Evolutionary conservation across 2,329 filamentous ascomycete species (phyloP).

Genomic region (Chaetothyriales sp.): DNA sequence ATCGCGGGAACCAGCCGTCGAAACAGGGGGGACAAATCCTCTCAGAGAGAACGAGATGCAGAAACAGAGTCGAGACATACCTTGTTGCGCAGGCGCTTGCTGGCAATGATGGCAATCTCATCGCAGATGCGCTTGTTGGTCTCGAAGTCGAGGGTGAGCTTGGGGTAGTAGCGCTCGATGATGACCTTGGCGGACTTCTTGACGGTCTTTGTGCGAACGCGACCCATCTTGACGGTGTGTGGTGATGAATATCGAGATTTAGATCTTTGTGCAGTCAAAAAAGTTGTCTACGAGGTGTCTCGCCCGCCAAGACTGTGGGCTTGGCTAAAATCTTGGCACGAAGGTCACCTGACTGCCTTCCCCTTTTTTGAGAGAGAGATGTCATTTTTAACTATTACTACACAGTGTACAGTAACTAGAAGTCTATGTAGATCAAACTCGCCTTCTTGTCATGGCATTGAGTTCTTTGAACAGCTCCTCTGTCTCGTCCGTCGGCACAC

Average conservation of each 20-base stretch:
- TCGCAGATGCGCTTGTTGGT: constrained; percentile 99
- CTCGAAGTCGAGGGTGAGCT: constrained; percentile 98
- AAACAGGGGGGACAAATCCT: too few relatives aligned
- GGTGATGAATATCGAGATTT: background rate
- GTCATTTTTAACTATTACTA: background rate
- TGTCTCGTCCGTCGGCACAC: background rate
- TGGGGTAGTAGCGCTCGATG: constrained; percentile 97
- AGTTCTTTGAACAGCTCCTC: background rate
- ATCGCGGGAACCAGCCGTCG: background rate
- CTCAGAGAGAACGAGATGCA: background rate
- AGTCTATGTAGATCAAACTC: background rate
- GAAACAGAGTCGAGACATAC: constrained; percentile 30
- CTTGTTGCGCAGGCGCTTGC: constrained; percentile 99
- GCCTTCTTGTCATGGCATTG: background rate
- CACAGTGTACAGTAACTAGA: background rate
- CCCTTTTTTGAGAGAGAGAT: background rate
- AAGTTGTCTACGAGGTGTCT: background rate
- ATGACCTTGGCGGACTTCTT: constrained; percentile 96
- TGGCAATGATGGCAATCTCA: constrained; percentile 98
- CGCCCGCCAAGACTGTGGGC: background rate
- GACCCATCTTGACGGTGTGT: constrained; percentile 32
- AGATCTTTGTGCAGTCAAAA: background rate
- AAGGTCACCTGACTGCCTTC: background rate
- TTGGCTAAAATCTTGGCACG: background rate
- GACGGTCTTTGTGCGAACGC: constrained; percentile 45